phyloP scores from a whole-genome alignment of 2,329 filamentous ascomycete genomes.

The Mycosphaerelloides madeirae region DNA sequence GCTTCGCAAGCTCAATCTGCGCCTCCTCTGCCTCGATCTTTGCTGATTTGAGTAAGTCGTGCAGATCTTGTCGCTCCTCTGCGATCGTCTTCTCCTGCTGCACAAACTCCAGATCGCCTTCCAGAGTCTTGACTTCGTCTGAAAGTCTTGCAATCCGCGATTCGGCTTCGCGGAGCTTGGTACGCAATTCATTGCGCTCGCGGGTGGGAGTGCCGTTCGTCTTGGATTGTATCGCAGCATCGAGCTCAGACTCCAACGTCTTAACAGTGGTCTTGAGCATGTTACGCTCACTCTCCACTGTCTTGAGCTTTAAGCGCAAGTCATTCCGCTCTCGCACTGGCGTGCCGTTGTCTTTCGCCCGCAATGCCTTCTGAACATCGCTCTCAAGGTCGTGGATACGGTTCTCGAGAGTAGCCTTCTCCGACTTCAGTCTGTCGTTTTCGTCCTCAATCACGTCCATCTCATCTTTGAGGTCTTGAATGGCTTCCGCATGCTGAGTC shows the following conservation, averaged over 20 bases:
- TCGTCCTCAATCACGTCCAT: constrained; percentile 45
- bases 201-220: constrained; percentile 28
- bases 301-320: constrained; percentile 29
- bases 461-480: constrained; percentile 54
- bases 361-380: constrained; percentile 30
- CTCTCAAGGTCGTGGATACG: constrained; percentile 44
- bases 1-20: constrained; percentile 66
- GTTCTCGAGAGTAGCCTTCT: constrained; percentile 57
- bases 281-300: constrained; percentile 29
- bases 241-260: constrained; percentile 34
- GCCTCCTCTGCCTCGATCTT: constrained; percentile 53
- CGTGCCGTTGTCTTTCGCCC: constrained; percentile 36
- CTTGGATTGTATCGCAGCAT: constrained; percentile 25
- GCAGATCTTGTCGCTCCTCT: constrained; percentile 57
- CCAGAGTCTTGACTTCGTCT: constrained; percentile 52
- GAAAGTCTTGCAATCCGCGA: constrained; percentile 42
- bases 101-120: constrained; percentile 54
- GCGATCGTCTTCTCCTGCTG: constrained; percentile 48
- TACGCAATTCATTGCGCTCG: constrained; percentile 32
- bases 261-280: constrained; percentile 32
- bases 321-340: constrained; percentile 35
- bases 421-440: constrained; percentile 39
- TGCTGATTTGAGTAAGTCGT: constrained; percentile 56
- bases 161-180: constrained; percentile 34
- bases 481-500: constrained; percentile 27